Percentiles rank a stretch among this genome's conserved stretches.
Evolutionary conservation across 2,329 filamentous ascomycete genomes (phyloP).

Genomic region (Pseudocercospora cruenta): DNA sequence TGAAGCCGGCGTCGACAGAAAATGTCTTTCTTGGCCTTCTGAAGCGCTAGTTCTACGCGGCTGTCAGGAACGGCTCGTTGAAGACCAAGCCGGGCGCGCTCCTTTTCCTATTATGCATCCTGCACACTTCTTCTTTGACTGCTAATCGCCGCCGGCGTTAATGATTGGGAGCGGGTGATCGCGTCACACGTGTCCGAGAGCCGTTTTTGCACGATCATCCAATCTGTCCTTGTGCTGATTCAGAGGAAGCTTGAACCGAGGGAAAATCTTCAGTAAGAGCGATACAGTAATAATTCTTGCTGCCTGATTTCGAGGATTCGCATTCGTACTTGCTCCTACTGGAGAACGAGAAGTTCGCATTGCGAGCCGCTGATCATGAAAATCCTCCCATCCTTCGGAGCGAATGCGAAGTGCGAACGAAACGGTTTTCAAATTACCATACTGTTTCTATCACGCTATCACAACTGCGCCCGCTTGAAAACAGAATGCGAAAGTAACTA

Average conservation of each 20-base stretch:
- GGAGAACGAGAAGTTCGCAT: not conserved
- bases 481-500: too few relatives aligned
- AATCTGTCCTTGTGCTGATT: not conserved
- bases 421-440: not conserved
- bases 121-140: not conserved
- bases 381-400: not conserved
- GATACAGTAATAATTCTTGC: not conserved
- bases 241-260: not conserved
- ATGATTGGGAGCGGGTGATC: not conserved
- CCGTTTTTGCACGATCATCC: not conserved
- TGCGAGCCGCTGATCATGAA: too few relatives aligned
- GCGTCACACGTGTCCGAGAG: not conserved
- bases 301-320: not conserved
- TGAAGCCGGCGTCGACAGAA: not conserved
- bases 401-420: not conserved
- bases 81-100: not conserved
- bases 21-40: not conserved
- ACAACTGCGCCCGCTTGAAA: too few relatives aligned
- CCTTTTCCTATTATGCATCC: not conserved
- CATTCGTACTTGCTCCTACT: not conserved
- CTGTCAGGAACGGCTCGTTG: not conserved
- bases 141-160: too few relatives aligned
- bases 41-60: not conserved
- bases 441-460: too few relatives aligned
- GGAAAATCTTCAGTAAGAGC: not conserved